Base-by-base conservation (phyloP, 164 flowering plant genomes). In the Tetracentron sinense region DNA sequence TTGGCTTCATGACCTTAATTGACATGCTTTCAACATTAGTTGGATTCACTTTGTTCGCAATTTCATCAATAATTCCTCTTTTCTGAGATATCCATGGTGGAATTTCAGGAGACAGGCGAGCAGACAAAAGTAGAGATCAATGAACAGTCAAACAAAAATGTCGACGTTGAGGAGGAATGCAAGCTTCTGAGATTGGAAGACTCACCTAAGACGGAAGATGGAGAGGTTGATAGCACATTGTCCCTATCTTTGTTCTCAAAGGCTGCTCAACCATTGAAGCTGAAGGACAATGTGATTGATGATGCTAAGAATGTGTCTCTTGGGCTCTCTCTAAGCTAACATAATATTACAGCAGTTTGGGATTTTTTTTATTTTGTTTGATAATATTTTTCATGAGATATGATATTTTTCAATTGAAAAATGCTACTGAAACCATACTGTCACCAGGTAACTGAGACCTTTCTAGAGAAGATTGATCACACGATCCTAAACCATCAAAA, bases 161-260 rank as follows among this genome's bases (percentile, higher is more conserved):
- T 27, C 19, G 35, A n/a, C 23, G 57, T n/a, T n/a, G n/a, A n/a
- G n/a, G n/a, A 23, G 0, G 27, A 16, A 49, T 0, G 11, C 54
- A 54, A n/a, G 33, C 7, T n/a, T 56, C 6, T 44, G 12, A 33
- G 23, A 30, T 55, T 21, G 28, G 42, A 56, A 19, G 15, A 42
- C 44, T 12, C 6, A 15, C 21, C 27, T 16, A 16, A 42, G 16
- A 22, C 28, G 10, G 51, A 20, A 7, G 54, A 30, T n/a, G 58
- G 29, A 58, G 57, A 50, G 14, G 56, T 58, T 42, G 63, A 66
- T 38, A 30, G 63, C 57, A 30, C 50, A 22, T 42, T 66, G 63
- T 35, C 50, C 42, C 48, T 66, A 20, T 58, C 63, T 19, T 27
- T 66, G 26, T 58, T 57, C 47, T n/a, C 28, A n/a, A 58, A 56